Percentiles rank a stretch among this genome's conserved stretches.
phyloP scores from a whole-genome alignment of 2,329 filamentous ascomycete genomes.

The Neoscytalidium dimidiatum region DNA sequence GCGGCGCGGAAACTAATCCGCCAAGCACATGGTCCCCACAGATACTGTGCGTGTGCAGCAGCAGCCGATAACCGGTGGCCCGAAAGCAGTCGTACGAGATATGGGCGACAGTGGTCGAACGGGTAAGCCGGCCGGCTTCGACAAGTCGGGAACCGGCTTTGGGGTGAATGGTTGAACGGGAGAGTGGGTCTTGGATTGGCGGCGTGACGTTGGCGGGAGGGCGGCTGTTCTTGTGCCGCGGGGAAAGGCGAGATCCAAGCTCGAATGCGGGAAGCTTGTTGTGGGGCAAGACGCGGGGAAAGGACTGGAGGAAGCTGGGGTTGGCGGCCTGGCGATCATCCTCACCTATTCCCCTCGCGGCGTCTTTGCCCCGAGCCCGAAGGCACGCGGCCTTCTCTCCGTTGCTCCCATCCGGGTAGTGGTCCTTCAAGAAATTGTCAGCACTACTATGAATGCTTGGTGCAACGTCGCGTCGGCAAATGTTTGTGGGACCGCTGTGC shows the following conservation, averaged over 20 bases:
- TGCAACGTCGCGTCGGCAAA: not conserved
- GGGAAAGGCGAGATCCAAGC: not conserved
- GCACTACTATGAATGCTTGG: not conserved
- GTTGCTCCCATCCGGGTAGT: not conserved
- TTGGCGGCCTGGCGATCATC: not conserved
- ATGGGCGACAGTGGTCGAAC: not conserved
- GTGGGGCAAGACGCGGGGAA: conserved; percentile 12
- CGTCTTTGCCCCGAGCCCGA: not conserved
- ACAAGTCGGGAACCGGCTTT: not conserved
- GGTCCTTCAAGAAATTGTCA: not conserved
- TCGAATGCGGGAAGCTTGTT: conserved; percentile 7
- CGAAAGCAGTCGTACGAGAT: not conserved
- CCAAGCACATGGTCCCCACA: not conserved
- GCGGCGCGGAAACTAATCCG: conserved; percentile 2
- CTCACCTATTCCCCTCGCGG: not conserved
- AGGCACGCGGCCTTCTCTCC: conserved; percentile 6
- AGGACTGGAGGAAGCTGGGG: not conserved
- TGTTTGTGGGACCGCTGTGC: not conserved
- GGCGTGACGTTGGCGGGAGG: not conserved
- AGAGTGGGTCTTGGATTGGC: not conserved
- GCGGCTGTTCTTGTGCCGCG: not conserved
- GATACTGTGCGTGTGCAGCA: not conserved
- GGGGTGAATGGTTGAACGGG: not conserved
- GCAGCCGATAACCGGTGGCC: not conserved
- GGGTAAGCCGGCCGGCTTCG: conserved; percentile 3